Evolutionary conservation across 352 stramenopile species (phyloP).

Genomic region (Aphanomyces invadans): DNA sequence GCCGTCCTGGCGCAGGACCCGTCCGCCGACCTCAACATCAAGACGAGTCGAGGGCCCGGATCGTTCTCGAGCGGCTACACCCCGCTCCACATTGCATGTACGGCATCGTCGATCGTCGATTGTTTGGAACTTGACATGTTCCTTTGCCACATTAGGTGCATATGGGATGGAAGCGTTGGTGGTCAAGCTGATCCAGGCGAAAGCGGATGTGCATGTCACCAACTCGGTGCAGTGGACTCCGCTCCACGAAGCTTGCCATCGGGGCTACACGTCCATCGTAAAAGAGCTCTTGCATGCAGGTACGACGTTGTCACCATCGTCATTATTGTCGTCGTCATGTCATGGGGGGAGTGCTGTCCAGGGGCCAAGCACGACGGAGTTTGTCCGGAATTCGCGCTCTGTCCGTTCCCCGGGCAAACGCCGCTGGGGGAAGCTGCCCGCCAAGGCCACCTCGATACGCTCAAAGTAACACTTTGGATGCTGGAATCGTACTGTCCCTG

Average conservation of each 20-base stretch:
- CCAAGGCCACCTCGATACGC: conserved; percentile 49
- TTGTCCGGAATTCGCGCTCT: conserved; percentile 73
- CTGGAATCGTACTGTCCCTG: background rate
- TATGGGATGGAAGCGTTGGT: conserved; percentile 66
- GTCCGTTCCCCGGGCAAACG: conserved; percentile 57
- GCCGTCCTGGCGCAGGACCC: conserved; percentile 48
- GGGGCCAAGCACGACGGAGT: conserved; percentile 50
- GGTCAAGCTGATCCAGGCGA: conserved; percentile 65
- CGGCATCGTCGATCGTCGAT: no score
- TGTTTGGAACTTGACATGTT: background rate
- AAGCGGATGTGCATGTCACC: conserved; percentile 51
- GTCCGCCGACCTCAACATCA: conserved; percentile 33
- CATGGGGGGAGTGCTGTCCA: background rate
- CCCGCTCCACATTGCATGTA: conserved; percentile 60
- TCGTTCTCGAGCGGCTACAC: conserved; percentile 75
- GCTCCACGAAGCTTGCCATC: conserved; percentile 68
- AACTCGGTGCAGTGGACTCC: conserved; percentile 72
- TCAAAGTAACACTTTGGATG: conserved; percentile 32
- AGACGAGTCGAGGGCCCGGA: conserved; percentile 57
- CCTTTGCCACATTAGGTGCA: conserved; percentile 26
- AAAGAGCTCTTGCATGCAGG: conserved; percentile 57
- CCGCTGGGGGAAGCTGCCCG: conserved; percentile 59
- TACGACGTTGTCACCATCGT: background rate
- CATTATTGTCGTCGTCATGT: background rate
- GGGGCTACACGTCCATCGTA: conserved; percentile 50